phyloP scores from a whole-genome alignment of 192 early-diverging fungal genomes.

The Gaertneriomyces sp. region DNA sequence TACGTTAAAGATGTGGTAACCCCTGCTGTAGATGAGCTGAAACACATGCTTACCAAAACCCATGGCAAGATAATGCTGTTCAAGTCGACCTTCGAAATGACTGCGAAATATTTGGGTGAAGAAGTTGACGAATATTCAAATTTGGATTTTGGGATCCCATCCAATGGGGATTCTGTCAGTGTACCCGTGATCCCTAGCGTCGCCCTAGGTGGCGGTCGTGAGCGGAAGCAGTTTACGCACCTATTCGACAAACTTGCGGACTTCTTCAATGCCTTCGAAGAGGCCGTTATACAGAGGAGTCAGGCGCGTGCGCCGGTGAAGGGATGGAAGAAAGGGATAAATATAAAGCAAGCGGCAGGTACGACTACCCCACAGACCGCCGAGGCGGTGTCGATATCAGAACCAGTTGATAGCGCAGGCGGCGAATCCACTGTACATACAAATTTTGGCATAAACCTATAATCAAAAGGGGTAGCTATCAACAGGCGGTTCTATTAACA shows the following conservation, averaged over 20 bases:
- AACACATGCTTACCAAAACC: slow-evolving; percentile 11
- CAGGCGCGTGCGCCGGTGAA: no score
- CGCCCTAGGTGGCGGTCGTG: slow-evolving; percentile 12
- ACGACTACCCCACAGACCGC: no score
- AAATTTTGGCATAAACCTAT: no score
- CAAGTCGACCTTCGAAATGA: slow-evolving; percentile 30
- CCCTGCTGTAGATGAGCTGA: slow-evolving; percentile 19
- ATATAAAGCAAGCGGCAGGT: no score
- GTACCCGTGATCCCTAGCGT: background rate
- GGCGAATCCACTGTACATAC: no score
- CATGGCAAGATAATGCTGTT: slow-evolving; percentile 27
- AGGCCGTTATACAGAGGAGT: slow-evolving; percentile 26
- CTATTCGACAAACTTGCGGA: slow-evolving; percentile 40
- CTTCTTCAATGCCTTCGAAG: slow-evolving; percentile 44
- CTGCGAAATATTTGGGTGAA: slow-evolving; percentile 48
- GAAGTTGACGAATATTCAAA: slow-evolving; percentile 37
- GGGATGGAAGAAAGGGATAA: no score
- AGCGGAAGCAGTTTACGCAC: slow-evolving; percentile 34
- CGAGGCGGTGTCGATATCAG: no score
- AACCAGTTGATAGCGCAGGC: no score
- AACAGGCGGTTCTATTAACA: no score
- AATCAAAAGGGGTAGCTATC: no score
- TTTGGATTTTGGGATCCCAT: slow-evolving; percentile 3
- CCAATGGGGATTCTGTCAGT: background rate
- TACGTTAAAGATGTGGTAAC: slow-evolving; percentile 26